A percentile compares a stretch with the other conserved stretches of the same genome.
Conservation (phyloP, 2,329 filamentous ascomycete species). For the Aspergillus oerlinghausenensis region DNA sequence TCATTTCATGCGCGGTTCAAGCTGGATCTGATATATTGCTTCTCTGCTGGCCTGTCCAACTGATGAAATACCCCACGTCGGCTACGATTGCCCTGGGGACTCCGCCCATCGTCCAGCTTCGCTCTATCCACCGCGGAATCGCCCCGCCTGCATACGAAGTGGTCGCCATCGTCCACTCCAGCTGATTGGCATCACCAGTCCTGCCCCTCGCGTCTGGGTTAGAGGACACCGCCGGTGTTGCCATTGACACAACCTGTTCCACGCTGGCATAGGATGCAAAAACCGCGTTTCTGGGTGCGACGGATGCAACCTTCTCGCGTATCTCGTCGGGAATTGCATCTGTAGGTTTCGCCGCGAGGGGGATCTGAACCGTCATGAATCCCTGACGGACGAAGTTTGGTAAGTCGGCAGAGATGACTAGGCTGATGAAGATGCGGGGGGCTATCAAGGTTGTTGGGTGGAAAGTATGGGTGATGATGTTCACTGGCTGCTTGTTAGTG, state of each 20-base stretch:
- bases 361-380: conserved; percentile 33
- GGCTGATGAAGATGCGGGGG: conserved; percentile 30
- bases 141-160: conserved; percentile 33
- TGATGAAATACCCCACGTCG: conserved; percentile 37
- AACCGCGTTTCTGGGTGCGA: conserved; percentile 22
- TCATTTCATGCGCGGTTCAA: not conserved
- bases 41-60: conserved; percentile 24
- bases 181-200: not conserved
- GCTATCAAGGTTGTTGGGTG: conserved; percentile 27
- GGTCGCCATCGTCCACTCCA: conserved; percentile 37
- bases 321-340: conserved; percentile 15
- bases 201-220: not conserved
- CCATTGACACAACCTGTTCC: conserved; percentile 23
- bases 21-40: not conserved
- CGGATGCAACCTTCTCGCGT: conserved; percentile 16
- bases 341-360: conserved; percentile 15
- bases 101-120: conserved; percentile 34
- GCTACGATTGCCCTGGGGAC: conserved; percentile 34
- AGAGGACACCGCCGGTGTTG: not conserved
- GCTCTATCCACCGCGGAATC: conserved; percentile 35
- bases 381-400: conserved; percentile 11
- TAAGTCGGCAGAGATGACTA: conserved; percentile 27
- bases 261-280: conserved; percentile 34
- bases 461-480: conserved; percentile 35
- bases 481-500: conserved; percentile 19